A percentile compares a stretch with the other conserved stretches of the same genome.
Conservation (phyloP, 2,329 filamentous ascomycete species). For the Alternaria gaisen region DNA sequence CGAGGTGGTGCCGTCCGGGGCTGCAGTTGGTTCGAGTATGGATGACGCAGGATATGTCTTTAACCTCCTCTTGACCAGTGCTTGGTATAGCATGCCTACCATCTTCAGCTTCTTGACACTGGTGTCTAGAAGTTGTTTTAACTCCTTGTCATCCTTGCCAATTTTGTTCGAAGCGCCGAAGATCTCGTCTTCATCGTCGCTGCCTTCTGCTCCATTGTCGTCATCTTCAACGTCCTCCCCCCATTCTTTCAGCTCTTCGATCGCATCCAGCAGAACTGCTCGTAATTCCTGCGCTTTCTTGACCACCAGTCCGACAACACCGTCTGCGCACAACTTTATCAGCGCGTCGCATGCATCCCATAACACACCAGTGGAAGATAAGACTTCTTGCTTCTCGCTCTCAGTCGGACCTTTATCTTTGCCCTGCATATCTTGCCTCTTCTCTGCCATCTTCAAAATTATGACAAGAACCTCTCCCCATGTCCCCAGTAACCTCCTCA, state of each 20-base stretch:
- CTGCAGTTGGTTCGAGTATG: slow-evolving; percentile 13
- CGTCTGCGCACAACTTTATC: slow-evolving; percentile 68
- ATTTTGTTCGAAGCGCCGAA: slow-evolving; percentile 71
- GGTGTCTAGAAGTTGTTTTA: slow-evolving; percentile 71
- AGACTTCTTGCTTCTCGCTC: slow-evolving; percentile 54
- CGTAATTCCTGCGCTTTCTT: slow-evolving; percentile 77
- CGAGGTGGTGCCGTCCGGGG: slow-evolving; percentile 11
- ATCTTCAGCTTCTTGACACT: slow-evolving; percentile 72
- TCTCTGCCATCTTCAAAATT: slow-evolving; percentile 67
- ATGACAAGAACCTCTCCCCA: slow-evolving; percentile 67
- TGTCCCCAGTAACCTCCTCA: slow-evolving; percentile 69
- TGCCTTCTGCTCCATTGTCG: slow-evolving; percentile 57
- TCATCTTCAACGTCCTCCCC: slow-evolving; percentile 74
- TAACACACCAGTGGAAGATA: slow-evolving; percentile 75
- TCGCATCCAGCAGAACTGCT: slow-evolving; percentile 80
- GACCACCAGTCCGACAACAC: slow-evolving; percentile 74
- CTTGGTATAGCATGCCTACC: slow-evolving; percentile 73
- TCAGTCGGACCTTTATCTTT: slow-evolving; percentile 33
- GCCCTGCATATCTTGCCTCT: slow-evolving; percentile 47
- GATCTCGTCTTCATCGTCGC: slow-evolving; percentile 68
- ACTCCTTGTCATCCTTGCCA: slow-evolving; percentile 66
- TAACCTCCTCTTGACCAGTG: slow-evolving; percentile 73
- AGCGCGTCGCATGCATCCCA: slow-evolving; percentile 86
- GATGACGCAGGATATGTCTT: slow-evolving; percentile 60
- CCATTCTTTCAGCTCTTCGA: slow-evolving; percentile 90